These are phyloP conservation scores for Friedmanniomyces endolithicus DNA, from an alignment of 495 filamentous ascomycete species.

Conservation along the genomic window DNA sequence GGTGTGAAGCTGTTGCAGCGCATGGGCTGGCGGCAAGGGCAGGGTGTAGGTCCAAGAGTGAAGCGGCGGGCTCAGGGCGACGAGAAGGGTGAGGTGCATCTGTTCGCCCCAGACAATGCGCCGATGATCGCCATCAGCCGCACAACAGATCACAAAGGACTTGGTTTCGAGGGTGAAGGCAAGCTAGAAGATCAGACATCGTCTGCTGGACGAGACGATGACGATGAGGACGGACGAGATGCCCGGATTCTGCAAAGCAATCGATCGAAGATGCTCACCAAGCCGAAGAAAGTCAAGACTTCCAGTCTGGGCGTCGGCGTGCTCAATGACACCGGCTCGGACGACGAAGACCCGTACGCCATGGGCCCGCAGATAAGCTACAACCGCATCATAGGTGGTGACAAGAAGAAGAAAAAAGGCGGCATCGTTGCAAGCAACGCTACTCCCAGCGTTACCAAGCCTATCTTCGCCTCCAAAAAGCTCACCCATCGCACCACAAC, in stretches of 20 bases:
- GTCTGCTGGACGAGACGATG: background rate
- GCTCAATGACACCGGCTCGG: constrained; percentile 90
- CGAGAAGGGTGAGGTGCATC: constrained; percentile 40
- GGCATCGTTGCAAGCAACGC: constrained; percentile 35
- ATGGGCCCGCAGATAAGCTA: constrained; percentile 88
- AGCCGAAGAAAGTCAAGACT: constrained; percentile 27
- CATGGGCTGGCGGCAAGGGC: constrained; percentile 95
- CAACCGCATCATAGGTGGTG: constrained; percentile 67
- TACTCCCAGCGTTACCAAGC: constrained; percentile 59
- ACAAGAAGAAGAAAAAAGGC: constrained; percentile 63
- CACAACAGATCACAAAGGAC: constrained; percentile 69
- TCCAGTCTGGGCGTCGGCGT: constrained; percentile 73
- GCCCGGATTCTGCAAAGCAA: constrained; percentile 7
- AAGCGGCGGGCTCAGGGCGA: constrained; percentile 61
- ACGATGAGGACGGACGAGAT: constrained; percentile 16
- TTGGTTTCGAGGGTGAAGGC: constrained; percentile 64
- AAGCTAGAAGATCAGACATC: constrained; percentile 31
- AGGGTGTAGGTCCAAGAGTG: constrained; percentile 85
- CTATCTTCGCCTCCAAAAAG: constrained; percentile 71
- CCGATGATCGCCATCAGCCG: constrained; percentile 59
- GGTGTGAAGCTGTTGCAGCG: constrained; percentile 74
- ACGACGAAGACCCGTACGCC: constrained; percentile 91
- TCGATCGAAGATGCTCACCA: constrained; percentile 7
- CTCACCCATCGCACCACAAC: constrained; percentile 40
- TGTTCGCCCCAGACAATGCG: constrained; percentile 84